Percentiles rank a stretch among this genome's conserved stretches.
Evolutionary conservation across 2,329 filamentous ascomycete genomes (phyloP).

Genomic region (Venturiaceae sp.): DNA sequence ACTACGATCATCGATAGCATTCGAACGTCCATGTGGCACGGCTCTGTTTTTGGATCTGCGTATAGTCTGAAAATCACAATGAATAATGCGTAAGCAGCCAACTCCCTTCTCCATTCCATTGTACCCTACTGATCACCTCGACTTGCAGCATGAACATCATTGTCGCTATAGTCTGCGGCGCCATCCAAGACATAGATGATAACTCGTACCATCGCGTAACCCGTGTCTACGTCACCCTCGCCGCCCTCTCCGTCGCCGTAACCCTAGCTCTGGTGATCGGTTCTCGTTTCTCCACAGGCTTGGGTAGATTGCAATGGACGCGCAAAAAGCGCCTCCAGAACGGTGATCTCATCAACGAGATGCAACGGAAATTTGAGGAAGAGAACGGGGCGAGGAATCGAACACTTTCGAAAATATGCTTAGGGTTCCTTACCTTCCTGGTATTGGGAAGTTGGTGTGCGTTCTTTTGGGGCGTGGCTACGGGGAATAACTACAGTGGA

Average conservation of each 20-base stretch:
- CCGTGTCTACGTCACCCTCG: slow-evolving; percentile 46
- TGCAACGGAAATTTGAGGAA: slow-evolving; percentile 32
- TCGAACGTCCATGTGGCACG: slow-evolving; percentile 50
- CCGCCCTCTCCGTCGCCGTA: slow-evolving; percentile 39
- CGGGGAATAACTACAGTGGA: slow-evolving; percentile 32
- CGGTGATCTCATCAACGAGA: slow-evolving; percentile 34
- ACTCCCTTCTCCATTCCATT: neutral
- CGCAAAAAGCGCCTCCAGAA: slow-evolving; percentile 40
- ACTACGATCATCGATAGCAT: slow-evolving; percentile 52
- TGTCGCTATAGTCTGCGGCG: slow-evolving; percentile 46
- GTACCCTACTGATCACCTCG: neutral
- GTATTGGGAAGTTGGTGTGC: slow-evolving; percentile 44
- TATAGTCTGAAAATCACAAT: slow-evolving; percentile 52
- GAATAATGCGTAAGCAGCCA: slow-evolving; percentile 40
- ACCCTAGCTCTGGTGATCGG: slow-evolving; percentile 29
- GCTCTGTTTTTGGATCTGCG: slow-evolving; percentile 49
- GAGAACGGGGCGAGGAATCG: slow-evolving; percentile 28
- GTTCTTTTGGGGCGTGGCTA: slow-evolving; percentile 53
- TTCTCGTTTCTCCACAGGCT: slow-evolving; percentile 29
- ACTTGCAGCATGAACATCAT: slow-evolving; percentile 47
- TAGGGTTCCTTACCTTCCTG: slow-evolving; percentile 34
- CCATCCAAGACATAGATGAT: slow-evolving; percentile 48
- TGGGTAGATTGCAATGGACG: slow-evolving; percentile 48
- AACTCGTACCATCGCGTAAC: slow-evolving; percentile 47
- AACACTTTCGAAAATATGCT: slow-evolving; percentile 30